Evolutionary conservation across 2,329 filamentous ascomycete genomes (phyloP).

Genomic region (Microdochium trichocladiopsis): DNA sequence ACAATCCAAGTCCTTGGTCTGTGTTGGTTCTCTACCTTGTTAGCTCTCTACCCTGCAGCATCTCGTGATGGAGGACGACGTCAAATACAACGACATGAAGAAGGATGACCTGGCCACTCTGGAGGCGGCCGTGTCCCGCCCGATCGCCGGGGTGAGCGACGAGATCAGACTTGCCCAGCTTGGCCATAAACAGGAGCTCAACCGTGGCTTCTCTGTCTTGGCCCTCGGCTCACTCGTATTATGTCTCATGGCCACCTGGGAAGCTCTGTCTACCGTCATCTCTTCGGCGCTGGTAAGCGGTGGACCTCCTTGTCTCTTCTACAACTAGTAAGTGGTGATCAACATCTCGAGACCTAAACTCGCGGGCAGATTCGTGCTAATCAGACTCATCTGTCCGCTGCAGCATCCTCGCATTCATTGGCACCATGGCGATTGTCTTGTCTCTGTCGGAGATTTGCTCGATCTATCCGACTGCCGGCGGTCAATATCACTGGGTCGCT

Average conservation of each 20-base stretch:
- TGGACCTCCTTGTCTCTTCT: constrained; percentile 37
- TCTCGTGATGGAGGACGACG: not conserved
- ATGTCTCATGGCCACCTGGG: constrained; percentile 44
- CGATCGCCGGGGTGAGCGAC: not conserved
- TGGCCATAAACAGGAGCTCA: constrained; percentile 18
- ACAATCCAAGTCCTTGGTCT: too few relatives aligned
- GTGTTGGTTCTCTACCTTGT: too few relatives aligned
- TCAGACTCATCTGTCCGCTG: not conserved
- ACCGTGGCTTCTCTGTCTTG: constrained; percentile 29
- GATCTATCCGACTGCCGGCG: constrained; percentile 25
- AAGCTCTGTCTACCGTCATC: constrained; percentile 38
- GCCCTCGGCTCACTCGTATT: constrained; percentile 35
- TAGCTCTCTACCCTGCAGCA: too few relatives aligned
- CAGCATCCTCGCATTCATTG: constrained; percentile 32
- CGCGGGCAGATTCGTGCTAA: not conserved
- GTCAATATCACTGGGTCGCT: constrained; percentile 39
- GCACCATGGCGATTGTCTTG: constrained; percentile 27
- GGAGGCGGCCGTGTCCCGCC: not conserved
- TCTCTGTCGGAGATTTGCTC: constrained; percentile 32
- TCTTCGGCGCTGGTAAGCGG: constrained; percentile 34
- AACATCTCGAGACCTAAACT: not conserved
- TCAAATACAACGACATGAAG: not conserved
- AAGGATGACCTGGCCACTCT: not conserved
- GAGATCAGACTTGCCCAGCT: not conserved
- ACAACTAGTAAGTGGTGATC: constrained; percentile 29